Percentiles rank a stretch among this genome's conserved stretches.
These are phyloP conservation scores for Hyphopichia khmerensis DNA, from an alignment of 1,139 yeast genomes.

Conservation along the genomic window DNA sequence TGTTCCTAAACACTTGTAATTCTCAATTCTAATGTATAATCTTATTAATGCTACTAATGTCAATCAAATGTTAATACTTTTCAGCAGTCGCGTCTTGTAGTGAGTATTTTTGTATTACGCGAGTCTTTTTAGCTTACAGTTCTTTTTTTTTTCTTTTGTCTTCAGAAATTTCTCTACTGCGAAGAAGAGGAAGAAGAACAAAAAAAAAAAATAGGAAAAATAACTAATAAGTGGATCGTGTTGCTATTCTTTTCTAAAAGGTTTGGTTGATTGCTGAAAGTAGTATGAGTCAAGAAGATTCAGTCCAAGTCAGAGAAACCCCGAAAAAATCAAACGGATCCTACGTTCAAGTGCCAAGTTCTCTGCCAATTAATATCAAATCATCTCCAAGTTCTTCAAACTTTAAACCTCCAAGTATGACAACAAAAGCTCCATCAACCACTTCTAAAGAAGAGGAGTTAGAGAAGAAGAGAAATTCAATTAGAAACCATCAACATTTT, in stretches of 20 bases:
- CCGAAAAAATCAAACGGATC: constrained; percentile 13
- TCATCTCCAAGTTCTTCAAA: constrained; percentile 19
- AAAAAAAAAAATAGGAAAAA: neutral
- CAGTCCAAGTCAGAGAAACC: constrained; percentile 15
- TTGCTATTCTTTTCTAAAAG: too few relatives aligned
- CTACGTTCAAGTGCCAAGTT: constrained; percentile 37
- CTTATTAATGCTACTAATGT: too few relatives aligned
- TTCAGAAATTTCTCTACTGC: too few relatives aligned
- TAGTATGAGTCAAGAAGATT: constrained; percentile 31
- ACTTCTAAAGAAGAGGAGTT: constrained; percentile 26
- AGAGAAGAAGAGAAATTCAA: constrained; percentile 39
- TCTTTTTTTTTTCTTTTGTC: too few relatives aligned
- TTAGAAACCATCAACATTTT: constrained; percentile 45
- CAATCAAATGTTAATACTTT: too few relatives aligned
- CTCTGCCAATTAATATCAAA: constrained; percentile 31
- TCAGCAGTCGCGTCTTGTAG: too few relatives aligned
- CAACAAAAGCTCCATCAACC: constrained; percentile 11
- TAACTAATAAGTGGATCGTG: too few relatives aligned
- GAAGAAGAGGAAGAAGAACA: too few relatives aligned
- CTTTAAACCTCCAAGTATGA: constrained; percentile 13
- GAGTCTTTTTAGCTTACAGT: too few relatives aligned
- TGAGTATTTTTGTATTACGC: too few relatives aligned
- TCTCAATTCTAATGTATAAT: too few relatives aligned
- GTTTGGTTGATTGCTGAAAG: neutral
- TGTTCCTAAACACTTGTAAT: neutral